Conservation (phyloP, 495 filamentous ascomycete genomes). For the Penicillium samsonianum region DNA sequence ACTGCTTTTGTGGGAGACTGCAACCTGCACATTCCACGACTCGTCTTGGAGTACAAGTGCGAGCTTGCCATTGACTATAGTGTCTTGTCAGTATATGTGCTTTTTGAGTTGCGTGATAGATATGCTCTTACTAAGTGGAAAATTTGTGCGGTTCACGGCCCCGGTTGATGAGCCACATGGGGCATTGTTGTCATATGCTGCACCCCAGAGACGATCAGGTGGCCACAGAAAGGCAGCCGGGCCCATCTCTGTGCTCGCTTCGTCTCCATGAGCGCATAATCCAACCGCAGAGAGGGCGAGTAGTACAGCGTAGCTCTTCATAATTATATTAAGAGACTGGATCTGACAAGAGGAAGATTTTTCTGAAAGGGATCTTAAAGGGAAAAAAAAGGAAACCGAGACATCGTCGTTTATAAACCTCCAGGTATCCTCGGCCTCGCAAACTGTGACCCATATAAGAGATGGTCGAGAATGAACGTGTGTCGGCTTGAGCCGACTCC, state of each 20-base stretch:
- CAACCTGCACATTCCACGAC: constrained; percentile 49
- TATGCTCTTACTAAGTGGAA: constrained; percentile 39
- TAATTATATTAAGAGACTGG: background rate
- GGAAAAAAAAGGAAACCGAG: background rate
- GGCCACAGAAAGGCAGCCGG: constrained; percentile 58
- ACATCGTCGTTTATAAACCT: background rate
- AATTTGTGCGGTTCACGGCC: constrained; percentile 43
- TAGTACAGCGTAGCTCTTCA: constrained; percentile 10
- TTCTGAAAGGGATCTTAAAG: background rate
- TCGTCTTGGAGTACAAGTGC: constrained; percentile 46
- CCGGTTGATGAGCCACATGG: constrained; percentile 49
- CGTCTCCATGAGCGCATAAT: constrained; percentile 12
- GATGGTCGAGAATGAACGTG: background rate
- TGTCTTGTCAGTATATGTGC: constrained; percentile 3
- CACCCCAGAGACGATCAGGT: constrained; percentile 46
- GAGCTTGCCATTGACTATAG: constrained; percentile 31
- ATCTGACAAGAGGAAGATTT: background rate
- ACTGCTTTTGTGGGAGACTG: constrained; percentile 49
- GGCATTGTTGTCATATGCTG: constrained; percentile 44
- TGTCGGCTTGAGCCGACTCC: background rate
- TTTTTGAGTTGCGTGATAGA: too few relatives aligned
- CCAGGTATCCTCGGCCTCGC: background rate
- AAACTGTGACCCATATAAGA: too few relatives aligned
- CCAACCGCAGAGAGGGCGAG: constrained; percentile 10
- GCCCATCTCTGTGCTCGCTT: constrained; percentile 43